These are phyloP conservation scores for Hyaloscypha variabilis DNA, from an alignment of 495 filamentous ascomycete species.

Conservation along the genomic window DNA sequence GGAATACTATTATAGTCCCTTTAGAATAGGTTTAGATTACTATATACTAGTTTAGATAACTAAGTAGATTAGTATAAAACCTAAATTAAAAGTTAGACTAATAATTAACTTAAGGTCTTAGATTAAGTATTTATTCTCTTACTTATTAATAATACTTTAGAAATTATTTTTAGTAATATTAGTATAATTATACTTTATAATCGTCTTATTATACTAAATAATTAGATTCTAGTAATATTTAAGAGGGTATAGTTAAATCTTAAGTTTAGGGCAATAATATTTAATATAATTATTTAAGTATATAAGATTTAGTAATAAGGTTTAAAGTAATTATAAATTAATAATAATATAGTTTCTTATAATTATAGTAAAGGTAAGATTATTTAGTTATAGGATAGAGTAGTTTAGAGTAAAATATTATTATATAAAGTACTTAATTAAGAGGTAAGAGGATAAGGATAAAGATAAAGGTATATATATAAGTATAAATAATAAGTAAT, in stretches of 20 bases:
- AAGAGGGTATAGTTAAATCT: constrained; percentile 6
- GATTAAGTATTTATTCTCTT: constrained; percentile 19
- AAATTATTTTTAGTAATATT: constrained; percentile 17
- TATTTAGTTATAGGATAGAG: constrained; percentile 1
- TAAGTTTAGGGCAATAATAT: constrained; percentile 16
- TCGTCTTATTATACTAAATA: neutral
- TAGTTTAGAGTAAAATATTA: constrained; percentile 4
- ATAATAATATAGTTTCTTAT: constrained; percentile 2
- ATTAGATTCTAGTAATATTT: constrained; percentile 17
- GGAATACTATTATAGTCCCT: constrained; percentile 34
- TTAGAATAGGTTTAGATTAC: constrained; percentile 30
- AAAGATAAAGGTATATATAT: constrained; percentile 5
- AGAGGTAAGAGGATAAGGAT: constrained; percentile 11
- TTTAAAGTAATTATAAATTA: constrained; percentile 3
- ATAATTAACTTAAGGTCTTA: neutral
- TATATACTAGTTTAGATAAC: neutral
- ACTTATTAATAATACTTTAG: constrained; percentile 10
- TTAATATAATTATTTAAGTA: constrained; percentile 9
- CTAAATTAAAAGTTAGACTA: constrained; percentile 15
- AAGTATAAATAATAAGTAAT: constrained; percentile 3
- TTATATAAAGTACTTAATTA: constrained; percentile 6
- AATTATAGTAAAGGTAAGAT: constrained; percentile 4
- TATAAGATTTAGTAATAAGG: constrained; percentile 8
- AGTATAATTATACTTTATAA: constrained; percentile 11
- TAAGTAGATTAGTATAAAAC: constrained; percentile 5